Base-by-base conservation (phyloP, 495 filamentous ascomycete genomes). In the Penicillium soppii region DNA sequence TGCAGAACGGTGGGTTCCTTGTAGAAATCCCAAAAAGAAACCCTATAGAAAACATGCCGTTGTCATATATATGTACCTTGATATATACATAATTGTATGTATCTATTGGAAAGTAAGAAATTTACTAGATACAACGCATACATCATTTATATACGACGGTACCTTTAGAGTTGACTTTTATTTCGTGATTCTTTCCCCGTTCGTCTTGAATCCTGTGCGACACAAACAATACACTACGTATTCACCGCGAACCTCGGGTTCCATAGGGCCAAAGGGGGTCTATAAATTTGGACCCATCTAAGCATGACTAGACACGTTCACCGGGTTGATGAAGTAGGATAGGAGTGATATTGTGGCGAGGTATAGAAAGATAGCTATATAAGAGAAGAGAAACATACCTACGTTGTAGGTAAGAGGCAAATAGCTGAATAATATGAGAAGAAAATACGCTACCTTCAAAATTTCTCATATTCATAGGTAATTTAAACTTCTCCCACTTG, bases 401-500 rank as follows among this genome's bases (percentile, higher is more conserved):
- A 43, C n/a, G 52, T 59, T 54, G 59, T 52, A 12, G 13, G 25
- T 5, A 9, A 32, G 29, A 32, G 10, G 10, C 7, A 12, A 12
- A 32, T 3, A 32, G 29, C 29, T 43, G 52, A 57, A 57, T 12
- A 37, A 20, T 26, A 53, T 15, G 22, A 45, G 30, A 30, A 41
- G 41, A 25, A n/a, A 23, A 36, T n/a, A n/a, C n/a, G n/a, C n/a
- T n/a, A n/a, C n/a, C n/a, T n/a, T n/a, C n/a, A n/a, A n/a, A 46
- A 42, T 25, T 23, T 16, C 13, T 8, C 35, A 15, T 8, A 35
- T 7, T 26, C 22, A 21, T 40, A 43, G 17, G 56, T 63, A 57
- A 63, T 54, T 59, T 63, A 60, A 63, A 59, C 59, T 62, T 62
- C 57, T 63, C 56, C 49, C 57, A 56, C 40, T 53, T 41, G 54